A percentile compares a stretch with the other conserved stretches of the same genome.
These are phyloP conservation scores for Phytophthora boehmeriae DNA, from an alignment of 352 stramenopile genomes.

Conservation along the genomic window DNA sequence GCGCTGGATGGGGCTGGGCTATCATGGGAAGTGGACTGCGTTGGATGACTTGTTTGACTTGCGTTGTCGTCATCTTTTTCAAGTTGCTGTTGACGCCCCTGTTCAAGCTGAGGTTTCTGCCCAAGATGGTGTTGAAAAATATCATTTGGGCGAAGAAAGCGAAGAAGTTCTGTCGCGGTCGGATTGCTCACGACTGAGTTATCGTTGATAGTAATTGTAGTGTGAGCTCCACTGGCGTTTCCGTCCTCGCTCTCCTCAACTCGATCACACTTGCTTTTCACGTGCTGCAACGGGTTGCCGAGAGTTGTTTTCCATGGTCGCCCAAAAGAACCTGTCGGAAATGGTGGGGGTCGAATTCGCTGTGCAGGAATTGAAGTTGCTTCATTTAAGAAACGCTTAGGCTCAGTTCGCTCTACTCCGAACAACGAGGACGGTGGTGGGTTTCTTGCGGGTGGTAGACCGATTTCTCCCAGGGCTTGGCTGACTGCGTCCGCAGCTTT, in stretches of 20 bases:
- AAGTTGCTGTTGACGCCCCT: conserved; percentile 2
- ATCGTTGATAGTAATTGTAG: conserved; percentile 25
- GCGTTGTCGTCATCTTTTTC: not conserved
- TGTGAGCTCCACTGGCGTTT: conserved; percentile 9
- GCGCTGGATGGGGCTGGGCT: not conserved
- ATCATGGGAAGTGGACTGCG: not conserved
- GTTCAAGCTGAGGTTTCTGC: conserved; percentile 7
- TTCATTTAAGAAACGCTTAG: conserved; percentile 8
- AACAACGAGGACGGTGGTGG: conserved; percentile 16
- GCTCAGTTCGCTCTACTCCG: conserved; percentile 1
- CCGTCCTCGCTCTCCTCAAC: conserved; percentile 3
- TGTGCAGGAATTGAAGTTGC: conserved; percentile 2
- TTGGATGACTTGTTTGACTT: not conserved
- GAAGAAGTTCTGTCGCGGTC: conserved; percentile 4
- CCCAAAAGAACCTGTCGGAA: conserved; percentile 14
- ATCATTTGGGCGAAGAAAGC: conserved; percentile 19
- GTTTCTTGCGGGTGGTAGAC: conserved; percentile 12
- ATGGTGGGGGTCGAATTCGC: conserved; percentile 16
- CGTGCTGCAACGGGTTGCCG: conserved; percentile 26
- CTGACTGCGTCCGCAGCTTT: conserved; percentile 44
- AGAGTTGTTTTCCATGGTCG: conserved; percentile 31
- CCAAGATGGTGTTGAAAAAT: conserved; percentile 17
- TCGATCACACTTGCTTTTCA: conserved; percentile 12
- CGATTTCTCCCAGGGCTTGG: conserved; percentile 43
- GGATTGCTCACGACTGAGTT: not conserved